A percentile compares a stretch with the other conserved stretches of the same genome.
phyloP scores from a whole-genome alignment of 177 flowering plant species.

The Telopea speciosissima region DNA sequence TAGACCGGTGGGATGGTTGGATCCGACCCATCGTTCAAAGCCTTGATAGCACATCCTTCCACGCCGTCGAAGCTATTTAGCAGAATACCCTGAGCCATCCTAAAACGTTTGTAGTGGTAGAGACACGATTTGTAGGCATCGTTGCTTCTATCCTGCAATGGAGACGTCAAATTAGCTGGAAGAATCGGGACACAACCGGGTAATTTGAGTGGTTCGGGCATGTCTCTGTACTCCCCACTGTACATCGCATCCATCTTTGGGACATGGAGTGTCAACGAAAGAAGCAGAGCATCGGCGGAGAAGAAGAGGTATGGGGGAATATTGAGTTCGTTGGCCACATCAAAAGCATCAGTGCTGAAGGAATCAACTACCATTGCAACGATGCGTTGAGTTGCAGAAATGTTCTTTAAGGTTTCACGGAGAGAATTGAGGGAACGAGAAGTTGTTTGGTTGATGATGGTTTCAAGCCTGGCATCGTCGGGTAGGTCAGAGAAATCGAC shows the following conservation, averaged over 20 bases:
- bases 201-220: conserved; percentile 23
- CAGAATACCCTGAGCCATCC: conserved; percentile 29
- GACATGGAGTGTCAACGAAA: conserved; percentile 12
- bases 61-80: conserved; percentile 26
- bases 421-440: conserved; percentile 28
- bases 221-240: conserved; percentile 27
- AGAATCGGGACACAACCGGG: conserved; percentile 36
- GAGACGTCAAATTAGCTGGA: conserved; percentile 24
- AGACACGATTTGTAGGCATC: conserved; percentile 27
- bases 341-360: conserved; percentile 27
- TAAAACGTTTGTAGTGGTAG: conserved; percentile 7
- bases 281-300: conserved; percentile 19
- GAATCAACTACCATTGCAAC: conserved; percentile 25
- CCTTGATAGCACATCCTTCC: conserved; percentile 26
- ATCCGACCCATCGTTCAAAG: conserved; percentile 8
- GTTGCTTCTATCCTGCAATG: conserved; percentile 24
- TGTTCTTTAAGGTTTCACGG: conserved; percentile 11
- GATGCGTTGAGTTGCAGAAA: not conserved
- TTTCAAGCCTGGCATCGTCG: conserved; percentile 16
- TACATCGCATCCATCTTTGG: conserved; percentile 22
- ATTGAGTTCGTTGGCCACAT: conserved; percentile 25
- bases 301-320: conserved; percentile 25
- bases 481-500: conserved; percentile 23
- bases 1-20: conserved; percentile 21
- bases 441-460: conserved; percentile 21